These are phyloP conservation scores for Pseudozyma flocculosa DNA, from an alignment of 1,284 basidiomycete genomes.

Conservation along the genomic window DNA sequence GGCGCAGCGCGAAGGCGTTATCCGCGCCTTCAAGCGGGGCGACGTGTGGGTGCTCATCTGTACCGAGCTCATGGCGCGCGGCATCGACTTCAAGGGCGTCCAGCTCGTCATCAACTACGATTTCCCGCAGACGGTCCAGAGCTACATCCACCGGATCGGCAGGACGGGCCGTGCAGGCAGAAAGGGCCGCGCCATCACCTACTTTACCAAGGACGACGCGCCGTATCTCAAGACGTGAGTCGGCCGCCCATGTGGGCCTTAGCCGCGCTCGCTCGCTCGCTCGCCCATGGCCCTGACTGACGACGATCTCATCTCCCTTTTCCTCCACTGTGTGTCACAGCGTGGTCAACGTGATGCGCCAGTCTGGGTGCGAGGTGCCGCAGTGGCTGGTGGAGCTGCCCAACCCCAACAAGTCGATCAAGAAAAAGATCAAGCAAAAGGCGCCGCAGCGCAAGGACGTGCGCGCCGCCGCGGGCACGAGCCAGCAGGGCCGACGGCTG, in stretches of 20 bases:
- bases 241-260: neutral
- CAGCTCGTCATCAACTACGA: conserved; percentile 85
- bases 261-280: no score
- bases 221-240: conserved; percentile 84
- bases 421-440: conserved; percentile 75
- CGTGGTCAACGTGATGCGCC: conserved; percentile 89
- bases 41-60: conserved; percentile 56
- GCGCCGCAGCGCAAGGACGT: conserved; percentile 66
- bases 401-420: conserved; percentile 84
- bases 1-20: conserved; percentile 75
- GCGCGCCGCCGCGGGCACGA: conserved; percentile 40
- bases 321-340: conserved; percentile 59
- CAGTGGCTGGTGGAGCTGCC: conserved; percentile 60
- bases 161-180: conserved; percentile 91
- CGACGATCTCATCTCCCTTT: neutral
- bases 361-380: conserved; percentile 68
- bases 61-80: conserved; percentile 68
- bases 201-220: conserved; percentile 90
- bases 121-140: conserved; percentile 67
- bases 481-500: conserved; percentile 32
- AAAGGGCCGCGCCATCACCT: conserved; percentile 88
- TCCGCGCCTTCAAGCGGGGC: conserved; percentile 73
- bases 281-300: no score
- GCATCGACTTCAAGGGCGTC: conserved; percentile 96
- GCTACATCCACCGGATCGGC: conserved; percentile 93